Evolutionary conservation across 78 protist genomes (phyloP).

Genomic region (Acrasis kona): DNA sequence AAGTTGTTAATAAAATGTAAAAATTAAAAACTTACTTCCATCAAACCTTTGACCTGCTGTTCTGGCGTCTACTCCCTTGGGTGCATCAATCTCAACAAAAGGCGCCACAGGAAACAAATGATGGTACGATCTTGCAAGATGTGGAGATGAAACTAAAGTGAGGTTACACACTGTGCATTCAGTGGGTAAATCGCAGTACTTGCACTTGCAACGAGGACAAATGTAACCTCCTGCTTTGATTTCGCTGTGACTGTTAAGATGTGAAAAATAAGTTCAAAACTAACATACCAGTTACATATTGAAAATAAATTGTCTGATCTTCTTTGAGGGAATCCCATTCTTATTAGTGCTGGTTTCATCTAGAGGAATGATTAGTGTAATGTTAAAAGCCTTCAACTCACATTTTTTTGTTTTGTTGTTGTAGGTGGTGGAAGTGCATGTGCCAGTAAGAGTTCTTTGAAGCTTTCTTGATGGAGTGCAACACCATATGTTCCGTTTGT

Average conservation of each 20-base stretch:
- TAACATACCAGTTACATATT: constrained; percentile 9
- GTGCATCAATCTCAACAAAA: constrained; percentile 16
- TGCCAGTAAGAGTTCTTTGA: constrained; percentile 21
- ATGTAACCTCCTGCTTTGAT: constrained; percentile 37
- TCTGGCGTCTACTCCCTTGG: neutral
- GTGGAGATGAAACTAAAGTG: constrained; percentile 62
- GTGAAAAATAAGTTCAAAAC: neutral
- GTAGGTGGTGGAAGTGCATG: constrained; percentile 56
- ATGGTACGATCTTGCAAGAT: constrained; percentile 67
- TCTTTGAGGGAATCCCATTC: constrained; percentile 61
- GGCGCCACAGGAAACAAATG: constrained; percentile 50
- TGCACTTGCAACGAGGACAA: constrained; percentile 56
- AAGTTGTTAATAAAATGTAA: too few species aligned
- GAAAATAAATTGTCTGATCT: constrained; percentile 8
- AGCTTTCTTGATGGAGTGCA: constrained; percentile 24
- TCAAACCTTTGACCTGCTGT: neutral
- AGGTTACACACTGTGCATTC: constrained; percentile 53
- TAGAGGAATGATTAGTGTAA: too few species aligned
- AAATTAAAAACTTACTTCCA: neutral
- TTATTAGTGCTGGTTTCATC: constrained; percentile 16
- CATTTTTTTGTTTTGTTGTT: constrained; percentile 14
- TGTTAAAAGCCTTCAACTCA: neutral
- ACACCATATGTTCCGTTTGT: constrained; percentile 46
- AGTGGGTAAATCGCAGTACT: constrained; percentile 56
- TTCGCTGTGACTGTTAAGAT: constrained; percentile 45